Conservation (phyloP, 139 green algal species). For the Mesotaenium endlicherianum region DNA sequence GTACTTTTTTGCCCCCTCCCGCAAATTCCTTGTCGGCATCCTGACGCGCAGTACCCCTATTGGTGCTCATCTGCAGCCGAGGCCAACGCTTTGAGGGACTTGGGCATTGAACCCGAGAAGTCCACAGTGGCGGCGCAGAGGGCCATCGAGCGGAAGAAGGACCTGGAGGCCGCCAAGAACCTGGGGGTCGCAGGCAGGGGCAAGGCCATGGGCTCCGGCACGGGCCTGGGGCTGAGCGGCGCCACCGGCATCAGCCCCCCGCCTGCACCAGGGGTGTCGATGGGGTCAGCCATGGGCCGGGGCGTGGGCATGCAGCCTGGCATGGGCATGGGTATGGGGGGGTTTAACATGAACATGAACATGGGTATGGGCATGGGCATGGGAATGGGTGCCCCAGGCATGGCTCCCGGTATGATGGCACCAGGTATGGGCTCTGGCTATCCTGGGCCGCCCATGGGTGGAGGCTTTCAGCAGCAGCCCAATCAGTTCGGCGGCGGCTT, state of each 20-base stretch:
- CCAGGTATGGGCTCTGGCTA: no score
- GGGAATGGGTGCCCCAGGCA: constrained; percentile 2
- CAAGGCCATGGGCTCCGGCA: constrained; percentile 12
- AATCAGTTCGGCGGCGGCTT: no score
- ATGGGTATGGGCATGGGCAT: background rate
- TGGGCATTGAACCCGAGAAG: background rate
- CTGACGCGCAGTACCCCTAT: background rate
- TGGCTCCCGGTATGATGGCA: background rate
- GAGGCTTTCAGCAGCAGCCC: no score
- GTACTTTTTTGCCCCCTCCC: background rate
- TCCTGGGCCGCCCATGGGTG: no score
- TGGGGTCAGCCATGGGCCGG: background rate
- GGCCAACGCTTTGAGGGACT: background rate
- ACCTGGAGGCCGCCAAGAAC: background rate
- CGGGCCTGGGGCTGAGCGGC: background rate
- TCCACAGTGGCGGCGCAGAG: background rate
- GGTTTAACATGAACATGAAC: background rate
- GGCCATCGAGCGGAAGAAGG: background rate
- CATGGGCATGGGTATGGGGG: background rate
- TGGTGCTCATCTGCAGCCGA: background rate
- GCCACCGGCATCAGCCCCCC: background rate
- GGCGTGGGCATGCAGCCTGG: background rate
- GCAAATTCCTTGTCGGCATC: background rate
- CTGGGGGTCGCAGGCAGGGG: background rate
- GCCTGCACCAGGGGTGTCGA: background rate